phyloP scores from a whole-genome alignment of 2,329 filamentous ascomycete species.

The Talaromyces marneffei region DNA sequence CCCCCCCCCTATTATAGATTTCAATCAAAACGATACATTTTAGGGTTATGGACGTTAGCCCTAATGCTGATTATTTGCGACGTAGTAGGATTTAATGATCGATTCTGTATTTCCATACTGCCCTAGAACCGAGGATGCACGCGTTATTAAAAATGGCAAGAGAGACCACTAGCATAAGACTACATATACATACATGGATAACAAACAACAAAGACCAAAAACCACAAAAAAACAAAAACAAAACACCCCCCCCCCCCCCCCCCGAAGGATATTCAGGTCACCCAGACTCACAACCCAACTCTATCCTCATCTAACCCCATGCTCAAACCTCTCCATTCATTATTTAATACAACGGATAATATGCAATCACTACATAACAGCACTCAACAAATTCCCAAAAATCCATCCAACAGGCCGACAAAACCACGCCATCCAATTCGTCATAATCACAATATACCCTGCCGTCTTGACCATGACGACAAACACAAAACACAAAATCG shows the following conservation, averaged over 20 bases:
- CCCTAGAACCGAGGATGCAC: background rate
- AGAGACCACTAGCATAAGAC: background rate
- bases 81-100: too few species aligned
- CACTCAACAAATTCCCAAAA: conserved; percentile 17
- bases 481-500: conserved; percentile 28
- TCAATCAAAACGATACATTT: too few species aligned
- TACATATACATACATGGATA: background rate
- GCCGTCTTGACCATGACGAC: conserved; percentile 27
- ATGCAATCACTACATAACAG: background rate
- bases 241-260: too few species aligned
- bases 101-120: too few species aligned
- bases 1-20: too few species aligned
- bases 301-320: background rate
- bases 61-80: too few species aligned
- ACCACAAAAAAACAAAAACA: background rate
- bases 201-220: background rate
- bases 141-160: background rate
- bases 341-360: background rate
- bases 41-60: too few species aligned
- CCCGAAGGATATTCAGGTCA: background rate
- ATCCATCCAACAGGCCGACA: conserved; percentile 30
- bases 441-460: conserved; percentile 29
- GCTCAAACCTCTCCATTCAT: background rate
- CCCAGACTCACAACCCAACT: background rate
- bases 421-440: conserved; percentile 35